Evolutionary conservation across 1,284 basidiomycete genomes (phyloP).

Genomic region (Austroboletus niveus): DNA sequence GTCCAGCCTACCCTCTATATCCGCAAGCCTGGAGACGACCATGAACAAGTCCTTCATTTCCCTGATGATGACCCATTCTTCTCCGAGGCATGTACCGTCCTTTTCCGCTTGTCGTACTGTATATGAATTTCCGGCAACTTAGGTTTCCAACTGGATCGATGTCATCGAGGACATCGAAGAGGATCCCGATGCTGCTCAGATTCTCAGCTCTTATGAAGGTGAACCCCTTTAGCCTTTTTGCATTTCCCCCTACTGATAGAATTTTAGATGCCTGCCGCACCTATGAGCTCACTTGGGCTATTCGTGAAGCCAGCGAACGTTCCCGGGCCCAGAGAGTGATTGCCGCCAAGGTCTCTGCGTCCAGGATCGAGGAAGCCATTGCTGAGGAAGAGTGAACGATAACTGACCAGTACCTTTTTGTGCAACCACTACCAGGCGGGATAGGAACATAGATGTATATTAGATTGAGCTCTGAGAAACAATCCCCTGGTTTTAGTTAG

Average conservation of each 20-base stretch:
- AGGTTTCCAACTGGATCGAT: slow-evolving; percentile 81
- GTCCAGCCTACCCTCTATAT: slow-evolving; percentile 82
- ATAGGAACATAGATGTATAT: slow-evolving; percentile 2
- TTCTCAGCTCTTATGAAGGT: slow-evolving; percentile 77
- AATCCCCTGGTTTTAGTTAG: background rate
- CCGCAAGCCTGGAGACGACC: slow-evolving; percentile 82
- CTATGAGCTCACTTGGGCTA: slow-evolving; percentile 88
- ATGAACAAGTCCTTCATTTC: slow-evolving; percentile 75
- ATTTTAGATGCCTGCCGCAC: slow-evolving; percentile 77
- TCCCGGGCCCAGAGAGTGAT: slow-evolving; percentile 40
- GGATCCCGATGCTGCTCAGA: slow-evolving; percentile 64
- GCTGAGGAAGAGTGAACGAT: slow-evolving; percentile 27
- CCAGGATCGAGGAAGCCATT: slow-evolving; percentile 24
- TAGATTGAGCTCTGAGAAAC: background rate
- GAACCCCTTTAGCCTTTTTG: slow-evolving; percentile 14
- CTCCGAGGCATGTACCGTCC: slow-evolving; percentile 52
- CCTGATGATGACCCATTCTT: slow-evolving; percentile 91
- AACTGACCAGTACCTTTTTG: background rate
- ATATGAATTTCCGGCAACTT: background rate
- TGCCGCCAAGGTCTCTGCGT: slow-evolving; percentile 12
- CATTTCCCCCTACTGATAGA: slow-evolving; percentile 6
- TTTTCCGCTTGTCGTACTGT: background rate
- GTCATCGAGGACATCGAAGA: slow-evolving; percentile 78
- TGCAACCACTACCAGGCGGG: background rate
- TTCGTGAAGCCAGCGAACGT: slow-evolving; percentile 73